Percentiles rank a stretch among this genome's conserved stretches.
Conservation (phyloP, 2,329 filamentous ascomycete species). For the Tolypocladium guangdongense region DNA sequence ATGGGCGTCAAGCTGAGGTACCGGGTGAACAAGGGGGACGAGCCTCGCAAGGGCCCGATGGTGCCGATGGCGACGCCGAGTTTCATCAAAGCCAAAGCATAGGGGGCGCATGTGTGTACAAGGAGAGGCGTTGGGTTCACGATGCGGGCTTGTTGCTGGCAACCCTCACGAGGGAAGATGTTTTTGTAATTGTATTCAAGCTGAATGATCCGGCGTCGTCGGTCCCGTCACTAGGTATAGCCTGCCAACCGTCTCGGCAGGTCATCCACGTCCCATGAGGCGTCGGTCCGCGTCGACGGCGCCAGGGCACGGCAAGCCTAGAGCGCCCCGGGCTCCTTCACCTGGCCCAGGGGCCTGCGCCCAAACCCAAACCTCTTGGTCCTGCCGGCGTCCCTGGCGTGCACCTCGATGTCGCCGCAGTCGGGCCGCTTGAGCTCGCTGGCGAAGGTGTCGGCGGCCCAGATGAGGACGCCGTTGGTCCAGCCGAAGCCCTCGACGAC, state of each 20-base stretch:
- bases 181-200: not conserved
- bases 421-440: constrained; percentile 42
- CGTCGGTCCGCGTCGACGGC: not conserved
- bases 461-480: constrained; percentile 59
- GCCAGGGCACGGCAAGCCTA: not conserved
- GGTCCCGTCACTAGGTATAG: not conserved
- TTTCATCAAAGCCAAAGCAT: constrained; percentile 4
- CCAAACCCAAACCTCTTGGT: constrained; percentile 39
- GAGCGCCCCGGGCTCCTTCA: too few relatives aligned
- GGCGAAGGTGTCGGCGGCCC: constrained; percentile 52
- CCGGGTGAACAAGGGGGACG: constrained; percentile 52
- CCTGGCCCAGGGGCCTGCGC: not conserved
- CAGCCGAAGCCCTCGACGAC: constrained; percentile 63
- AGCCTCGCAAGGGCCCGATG: constrained; percentile 41
- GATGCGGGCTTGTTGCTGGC: not conserved
- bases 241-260: not conserved
- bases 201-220: not conserved
- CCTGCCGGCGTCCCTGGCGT: constrained; percentile 32
- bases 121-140: not conserved
- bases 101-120: not conserved
- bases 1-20: constrained; percentile 98
- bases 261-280: not conserved
- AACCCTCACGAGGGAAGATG: not conserved
- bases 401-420: constrained; percentile 40
- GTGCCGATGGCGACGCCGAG: constrained; percentile 22